Base-by-base conservation (phyloP, 805 yeast species). In the Candida nitratophila region DNA sequence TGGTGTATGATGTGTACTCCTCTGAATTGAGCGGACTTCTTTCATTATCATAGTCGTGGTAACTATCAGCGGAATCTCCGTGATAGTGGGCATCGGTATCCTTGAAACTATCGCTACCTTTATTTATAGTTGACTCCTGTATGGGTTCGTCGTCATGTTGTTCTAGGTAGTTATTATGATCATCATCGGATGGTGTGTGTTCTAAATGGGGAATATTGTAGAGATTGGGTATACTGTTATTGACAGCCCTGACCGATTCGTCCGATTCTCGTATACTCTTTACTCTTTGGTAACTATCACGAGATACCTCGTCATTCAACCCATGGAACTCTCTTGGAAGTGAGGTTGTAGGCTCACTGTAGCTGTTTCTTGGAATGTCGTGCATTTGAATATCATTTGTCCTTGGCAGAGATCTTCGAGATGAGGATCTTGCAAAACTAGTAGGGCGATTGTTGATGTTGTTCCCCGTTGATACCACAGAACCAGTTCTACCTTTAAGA, bases 281-380 rank as follows among this genome's bases (percentile, higher is more conserved):
- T 11, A 39, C 50, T 45, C 10, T 53, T 15, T 12, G 27, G 6
- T 22, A 12, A 22, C 29, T 22, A 12, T 36, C 10, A 19, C 26
- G 59, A 16, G 9, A 68, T 32, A 64, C 57, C 55, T 81, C 86
- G 55, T 82, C 86, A 54, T 81, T 81, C 48, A 80, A 64, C 0
- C 85, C 86, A 48, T 69, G 77, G 3, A 76, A 64, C 45, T 76
- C 80, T 46, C 71, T 65, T 11, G 81, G 81, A 10, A 60, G 66
- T 15, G 14, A n/a, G 17, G n/a, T 19, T n/a, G 26, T 8, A 12
- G 35, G 39, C 42, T 27, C 39, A 20, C 39, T 36, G 26, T 37
- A 20, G 4, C 26, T 26, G 5, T 26, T 20, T 37, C 37, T 34
- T 8, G 15, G 8, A 20, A 36, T 15, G 12, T 36, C 29, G 22